Evolutionary conservation across 352 stramenopile species (phyloP), one percentile per base, ranked within the genome.

Genomic region (Phytophthora constricta): DNA sequence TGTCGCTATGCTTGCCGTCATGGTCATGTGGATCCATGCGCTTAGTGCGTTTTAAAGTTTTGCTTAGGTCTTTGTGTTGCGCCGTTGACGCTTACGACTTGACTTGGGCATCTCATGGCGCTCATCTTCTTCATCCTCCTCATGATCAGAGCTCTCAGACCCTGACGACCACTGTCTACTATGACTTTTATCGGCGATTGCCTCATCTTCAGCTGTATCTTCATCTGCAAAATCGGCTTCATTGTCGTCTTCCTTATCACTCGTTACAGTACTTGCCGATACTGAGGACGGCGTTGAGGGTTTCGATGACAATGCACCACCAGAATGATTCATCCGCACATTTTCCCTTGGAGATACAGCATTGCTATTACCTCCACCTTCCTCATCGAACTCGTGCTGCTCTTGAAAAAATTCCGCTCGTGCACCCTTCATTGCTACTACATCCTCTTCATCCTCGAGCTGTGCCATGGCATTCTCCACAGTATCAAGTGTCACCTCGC

Each of bases 391-490:
- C 52, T 92, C 84, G 0, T 73, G 60, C 28, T 86, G 72, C 60
- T 91, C 83, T 14, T 74, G 74, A 34, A 86, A 28, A 48, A 80
- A 77, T 52, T 93, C 83, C 2, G 82, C 81, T 27, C 78, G 66
- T 17, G 84, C 93, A 11, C 84, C 96, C 39, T 90, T 80, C 81
- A 98, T 97, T 2, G 95, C 96, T 11, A 90, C 85, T 7, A 98
- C 95, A 70, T 99, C 96, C 51, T 98, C 95, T 54, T 97, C 93
- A 67, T 99, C 97, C 78, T 99, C 97, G 5, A 99, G 67, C 45
- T 95, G 79, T 13, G 93, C 87, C 96, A 99, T 99, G 5, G 94
- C 93, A 25, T 84, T 90, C 67, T 98, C 89, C 46, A 99, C 87
- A 9, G 73, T 78, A 62, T 91, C 85, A 52, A 88, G 68, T 20